Evolutionary conservation across 1,139 yeast species (phyloP).

Genomic region (Meyerozyma elateridarum): DNA sequence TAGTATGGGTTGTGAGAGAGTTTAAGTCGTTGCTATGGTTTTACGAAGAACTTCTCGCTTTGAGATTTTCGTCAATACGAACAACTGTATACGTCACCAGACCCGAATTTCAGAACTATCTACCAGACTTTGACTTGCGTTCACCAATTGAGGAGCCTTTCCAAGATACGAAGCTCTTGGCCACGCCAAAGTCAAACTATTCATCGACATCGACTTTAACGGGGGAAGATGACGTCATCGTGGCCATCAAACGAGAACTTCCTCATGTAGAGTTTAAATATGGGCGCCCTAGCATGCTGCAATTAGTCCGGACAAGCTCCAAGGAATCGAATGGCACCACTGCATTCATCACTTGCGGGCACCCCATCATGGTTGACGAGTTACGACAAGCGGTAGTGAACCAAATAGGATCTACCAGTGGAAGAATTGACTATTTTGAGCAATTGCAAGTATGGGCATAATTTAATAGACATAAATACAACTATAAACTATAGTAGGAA

Average conservation of each 20-base stretch:
- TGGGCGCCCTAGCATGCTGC: slow-evolving; percentile 31
- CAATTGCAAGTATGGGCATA: slow-evolving; percentile 37
- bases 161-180: background rate
- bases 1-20: slow-evolving; percentile 21
- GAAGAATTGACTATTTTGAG: slow-evolving; percentile 46
- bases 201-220: slow-evolving; percentile 6
- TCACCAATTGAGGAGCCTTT: slow-evolving; percentile 2
- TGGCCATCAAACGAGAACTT: slow-evolving; percentile 15
- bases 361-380: slow-evolving; percentile 49
- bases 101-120: slow-evolving; percentile 8
- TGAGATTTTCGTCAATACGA: slow-evolving; percentile 14
- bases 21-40: slow-evolving; percentile 18
- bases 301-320: slow-evolving; percentile 23
- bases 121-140: slow-evolving; percentile 8
- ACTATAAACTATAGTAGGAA: too few relatives aligned
- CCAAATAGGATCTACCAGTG: slow-evolving; percentile 20
- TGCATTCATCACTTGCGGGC: slow-evolving; percentile 51
- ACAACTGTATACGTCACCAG: slow-evolving; percentile 16
- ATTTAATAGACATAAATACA: too few relatives aligned
- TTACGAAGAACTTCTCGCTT: slow-evolving; percentile 14
- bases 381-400: slow-evolving; percentile 34
- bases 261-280: slow-evolving; percentile 22
- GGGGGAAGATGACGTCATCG: slow-evolving; percentile 7
- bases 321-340: slow-evolving; percentile 28
- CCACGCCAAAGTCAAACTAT: slow-evolving; percentile 2